Base-by-base conservation (phyloP, 441 rosid species). In the Adansonia madagascariensis region DNA sequence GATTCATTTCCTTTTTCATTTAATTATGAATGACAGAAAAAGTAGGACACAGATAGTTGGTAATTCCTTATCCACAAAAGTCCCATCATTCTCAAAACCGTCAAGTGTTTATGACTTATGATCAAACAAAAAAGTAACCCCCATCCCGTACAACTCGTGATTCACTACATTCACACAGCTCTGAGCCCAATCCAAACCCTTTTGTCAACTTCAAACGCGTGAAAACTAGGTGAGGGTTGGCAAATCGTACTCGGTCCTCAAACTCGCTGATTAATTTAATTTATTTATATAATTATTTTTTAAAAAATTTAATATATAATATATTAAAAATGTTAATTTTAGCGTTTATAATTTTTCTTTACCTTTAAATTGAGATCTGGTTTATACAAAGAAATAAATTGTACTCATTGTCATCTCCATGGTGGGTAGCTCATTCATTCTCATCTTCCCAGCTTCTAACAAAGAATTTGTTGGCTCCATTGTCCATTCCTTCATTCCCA, bases 51-150 rank as follows among this genome's bases (percentile, higher is more conserved):
- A 6, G 43, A 14, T 6, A 62, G 9, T 1, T 27, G 3, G 18
- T 31, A 12, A 62, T 11, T 31, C 66, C 66, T 61, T 61, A 27
- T 61, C 66, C 66, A 62, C 66, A 62, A 27, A 27, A 31, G 27
- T 17, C 9, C 2, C 7, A 56, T 8, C 10, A 0, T 57, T 10
- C n/a, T 10, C 4, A 24, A 11, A 59, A 3, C 0, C 1, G 2
- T 0, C 8, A 22, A 59, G 14, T 8, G 24, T 17, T 7, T 17
- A 17, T n/a, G 14, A 27, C 17, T 12, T 11, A 61, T 27, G 18
- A 61, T 44, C 47, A 8, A 44, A 44, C 47, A 3, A 31, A 5
- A 44, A 44, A 44, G 10, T 6, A 6, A 8, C 47, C 47, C 47
- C 7, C 8, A 44, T 2, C 47, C 47, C 47, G 3, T 31, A 60